A percentile compares a stretch with the other conserved stretches of the same genome.
These are phyloP conservation scores for Phytophthora europaea DNA, from an alignment of 352 stramenopile species.

Conservation along the genomic window DNA sequence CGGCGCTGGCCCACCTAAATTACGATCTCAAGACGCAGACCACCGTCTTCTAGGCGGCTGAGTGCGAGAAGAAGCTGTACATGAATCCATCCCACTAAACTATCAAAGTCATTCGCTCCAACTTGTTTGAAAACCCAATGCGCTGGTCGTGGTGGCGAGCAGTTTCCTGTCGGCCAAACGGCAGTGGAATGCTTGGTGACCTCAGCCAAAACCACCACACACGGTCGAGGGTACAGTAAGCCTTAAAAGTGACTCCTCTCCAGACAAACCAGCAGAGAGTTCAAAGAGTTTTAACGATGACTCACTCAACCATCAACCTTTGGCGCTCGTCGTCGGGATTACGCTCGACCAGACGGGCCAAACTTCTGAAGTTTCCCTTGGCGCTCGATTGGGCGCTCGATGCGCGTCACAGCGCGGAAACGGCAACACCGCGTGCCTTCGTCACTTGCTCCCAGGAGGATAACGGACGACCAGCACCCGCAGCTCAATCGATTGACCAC, in stretches of 20 bases:
- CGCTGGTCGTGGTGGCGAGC: neutral
- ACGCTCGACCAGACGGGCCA: conserved; percentile 11
- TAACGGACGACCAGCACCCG: conserved; percentile 4
- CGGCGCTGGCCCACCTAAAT: conserved; percentile 87
- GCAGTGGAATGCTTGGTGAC: too few species aligned
- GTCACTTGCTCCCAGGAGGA: conserved; percentile 10
- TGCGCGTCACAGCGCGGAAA: conserved; percentile 36
- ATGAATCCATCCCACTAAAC: neutral
- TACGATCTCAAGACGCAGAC: conserved; percentile 86
- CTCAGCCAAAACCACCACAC: conserved; percentile 3
- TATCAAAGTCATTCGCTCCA: conserved; percentile 4
- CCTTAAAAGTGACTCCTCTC: neutral
- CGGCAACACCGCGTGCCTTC: neutral
- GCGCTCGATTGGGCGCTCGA: conserved; percentile 32
- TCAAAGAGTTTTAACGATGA: conserved; percentile 14
- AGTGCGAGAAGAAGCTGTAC: neutral
- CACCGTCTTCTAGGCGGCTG: conserved; percentile 40
- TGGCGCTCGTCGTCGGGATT: conserved; percentile 17
- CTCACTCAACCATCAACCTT: conserved; percentile 16
- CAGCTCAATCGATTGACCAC: conserved; percentile 14
- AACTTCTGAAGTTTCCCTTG: conserved; percentile 25
- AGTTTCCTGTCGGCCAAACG: neutral
- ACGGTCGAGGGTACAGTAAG: neutral
- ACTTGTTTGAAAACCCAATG: neutral
- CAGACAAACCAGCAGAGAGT: neutral